Conservation (phyloP, 495 filamentous ascomycete species). For the Delitschia confertaspora region DNA sequence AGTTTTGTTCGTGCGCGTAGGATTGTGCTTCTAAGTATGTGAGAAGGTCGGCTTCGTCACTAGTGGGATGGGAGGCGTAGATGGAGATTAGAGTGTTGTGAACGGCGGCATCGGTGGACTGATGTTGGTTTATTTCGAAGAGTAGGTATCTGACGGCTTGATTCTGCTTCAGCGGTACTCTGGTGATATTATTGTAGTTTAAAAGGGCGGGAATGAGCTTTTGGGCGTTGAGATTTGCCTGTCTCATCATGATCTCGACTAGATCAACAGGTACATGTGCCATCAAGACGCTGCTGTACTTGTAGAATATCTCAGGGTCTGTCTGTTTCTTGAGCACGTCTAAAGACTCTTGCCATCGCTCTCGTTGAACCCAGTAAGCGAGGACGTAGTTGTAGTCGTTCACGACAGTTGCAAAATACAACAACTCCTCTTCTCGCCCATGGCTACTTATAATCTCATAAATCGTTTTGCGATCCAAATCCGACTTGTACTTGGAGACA, state of each 20-base stretch:
- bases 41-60: conserved; percentile 75
- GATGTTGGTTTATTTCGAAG: conserved; percentile 82
- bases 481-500: conserved; percentile 67
- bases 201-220: conserved; percentile 86
- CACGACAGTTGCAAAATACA: conserved; percentile 78
- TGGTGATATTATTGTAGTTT: conserved; percentile 76
- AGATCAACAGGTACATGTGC: conserved; percentile 72
- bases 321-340: conserved; percentile 84
- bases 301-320: conserved; percentile 87
- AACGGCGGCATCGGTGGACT: conserved; percentile 76
- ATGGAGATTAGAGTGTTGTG: conserved; percentile 97
- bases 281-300: conserved; percentile 93
- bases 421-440: conserved; percentile 82
- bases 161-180: conserved; percentile 57
- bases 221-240: conserved; percentile 75
- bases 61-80: conserved; percentile 75
- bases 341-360: conserved; percentile 85
- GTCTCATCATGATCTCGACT: conserved; percentile 89
- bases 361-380: conserved; percentile 93
- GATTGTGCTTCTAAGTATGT: conserved; percentile 75
- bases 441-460: conserved; percentile 96
- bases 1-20: conserved; percentile 51
- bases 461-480: conserved; percentile 81
- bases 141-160: conserved; percentile 92
- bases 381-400: conserved; percentile 92